These are phyloP conservation scores for Cladosporium phlei DNA, from an alignment of 2,329 filamentous ascomycete species.

Conservation along the genomic window DNA sequence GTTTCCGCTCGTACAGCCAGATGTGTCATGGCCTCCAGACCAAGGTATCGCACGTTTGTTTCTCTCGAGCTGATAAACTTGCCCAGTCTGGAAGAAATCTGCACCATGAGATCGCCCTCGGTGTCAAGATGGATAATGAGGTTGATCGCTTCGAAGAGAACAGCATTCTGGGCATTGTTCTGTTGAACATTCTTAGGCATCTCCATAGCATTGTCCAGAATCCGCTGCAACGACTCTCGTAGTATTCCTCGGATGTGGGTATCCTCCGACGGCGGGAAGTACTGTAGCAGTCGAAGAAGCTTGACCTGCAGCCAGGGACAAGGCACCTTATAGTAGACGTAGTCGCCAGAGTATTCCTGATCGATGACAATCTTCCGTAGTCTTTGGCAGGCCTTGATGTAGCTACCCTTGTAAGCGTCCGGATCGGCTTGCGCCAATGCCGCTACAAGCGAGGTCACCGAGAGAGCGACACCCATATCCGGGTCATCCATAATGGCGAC, in stretches of 20 bases:
- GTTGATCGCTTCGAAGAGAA: conserved; percentile 97
- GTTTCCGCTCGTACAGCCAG: conserved; percentile 90
- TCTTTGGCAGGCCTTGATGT: conserved; percentile 85
- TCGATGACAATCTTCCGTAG: conserved; percentile 89
- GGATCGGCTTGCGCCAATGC: conserved; percentile 86
- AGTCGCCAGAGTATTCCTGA: conserved; percentile 81
- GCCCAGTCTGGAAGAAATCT: conserved; percentile 84
- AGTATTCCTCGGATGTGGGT: conserved; percentile 88
- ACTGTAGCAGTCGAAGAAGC: conserved; percentile 83
- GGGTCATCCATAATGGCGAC: conserved; percentile 98
- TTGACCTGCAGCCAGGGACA: conserved; percentile 99
- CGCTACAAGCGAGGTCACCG: conserved; percentile 93
- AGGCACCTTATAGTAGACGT: conserved; percentile 98
- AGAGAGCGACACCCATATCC: conserved; percentile 89
- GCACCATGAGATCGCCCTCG: conserved; percentile 89
- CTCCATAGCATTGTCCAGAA: conserved; percentile 86
- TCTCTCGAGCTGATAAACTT: conserved; percentile 96
- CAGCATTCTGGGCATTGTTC: conserved; percentile 97
- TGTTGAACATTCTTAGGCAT: conserved; percentile 98
- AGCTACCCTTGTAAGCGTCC: conserved; percentile 91
- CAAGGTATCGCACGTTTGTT: conserved; percentile 94
- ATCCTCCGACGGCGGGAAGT: conserved; percentile 94
- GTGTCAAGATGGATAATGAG: conserved; percentile 96
- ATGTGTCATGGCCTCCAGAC: conserved; percentile 96
- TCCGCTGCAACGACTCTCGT: conserved; percentile 82